Percentiles rank a stretch among this genome's conserved stretches.
Evolutionary conservation across 768 basidiomycete genomes (phyloP).

Genomic region (Pleurotus pulmonarius): DNA sequence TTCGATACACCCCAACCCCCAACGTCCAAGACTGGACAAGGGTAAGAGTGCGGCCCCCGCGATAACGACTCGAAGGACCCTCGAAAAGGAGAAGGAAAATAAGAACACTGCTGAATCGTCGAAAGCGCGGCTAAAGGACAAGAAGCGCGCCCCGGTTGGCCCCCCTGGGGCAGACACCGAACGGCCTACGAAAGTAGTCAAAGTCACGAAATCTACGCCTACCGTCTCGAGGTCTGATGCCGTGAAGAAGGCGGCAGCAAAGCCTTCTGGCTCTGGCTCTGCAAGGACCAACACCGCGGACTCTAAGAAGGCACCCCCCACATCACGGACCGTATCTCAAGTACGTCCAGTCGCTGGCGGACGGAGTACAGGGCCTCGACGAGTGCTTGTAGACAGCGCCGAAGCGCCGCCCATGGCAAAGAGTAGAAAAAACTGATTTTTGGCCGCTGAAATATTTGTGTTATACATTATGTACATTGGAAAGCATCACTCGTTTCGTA

Average conservation of each 20-base stretch:
- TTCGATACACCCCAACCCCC: slow-evolving; percentile 24
- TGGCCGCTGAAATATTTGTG: neutral
- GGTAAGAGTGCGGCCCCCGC: slow-evolving; percentile 38
- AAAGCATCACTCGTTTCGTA: neutral
- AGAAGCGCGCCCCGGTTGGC: slow-evolving; percentile 19
- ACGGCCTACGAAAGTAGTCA: slow-evolving; percentile 15
- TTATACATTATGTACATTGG: no score
- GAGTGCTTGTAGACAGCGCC: slow-evolving; percentile 64
- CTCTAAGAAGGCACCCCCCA: neutral
- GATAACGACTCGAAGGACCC: slow-evolving; percentile 20
- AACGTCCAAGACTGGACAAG: slow-evolving; percentile 25
- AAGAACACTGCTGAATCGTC: slow-evolving; percentile 14
- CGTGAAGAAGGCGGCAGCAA: neutral
- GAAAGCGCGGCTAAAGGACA: slow-evolving; percentile 1
- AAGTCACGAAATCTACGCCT: slow-evolving; percentile 15
- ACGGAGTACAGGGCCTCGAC: slow-evolving; percentile 46
- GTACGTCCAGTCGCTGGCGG: slow-evolving; percentile 27
- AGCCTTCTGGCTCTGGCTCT: slow-evolving; percentile 12
- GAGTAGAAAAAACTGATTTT: slow-evolving; percentile 43
- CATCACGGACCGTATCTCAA: slow-evolving; percentile 15
- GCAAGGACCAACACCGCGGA: neutral
- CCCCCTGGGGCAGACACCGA: slow-evolving; percentile 13
- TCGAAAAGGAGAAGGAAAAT: slow-evolving; percentile 38
- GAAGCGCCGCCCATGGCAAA: slow-evolving; percentile 52
- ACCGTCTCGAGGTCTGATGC: neutral